These are phyloP conservation scores for Phytopythium helicoides DNA, from an alignment of 352 stramenopile genomes.

Conservation along the genomic window DNA sequence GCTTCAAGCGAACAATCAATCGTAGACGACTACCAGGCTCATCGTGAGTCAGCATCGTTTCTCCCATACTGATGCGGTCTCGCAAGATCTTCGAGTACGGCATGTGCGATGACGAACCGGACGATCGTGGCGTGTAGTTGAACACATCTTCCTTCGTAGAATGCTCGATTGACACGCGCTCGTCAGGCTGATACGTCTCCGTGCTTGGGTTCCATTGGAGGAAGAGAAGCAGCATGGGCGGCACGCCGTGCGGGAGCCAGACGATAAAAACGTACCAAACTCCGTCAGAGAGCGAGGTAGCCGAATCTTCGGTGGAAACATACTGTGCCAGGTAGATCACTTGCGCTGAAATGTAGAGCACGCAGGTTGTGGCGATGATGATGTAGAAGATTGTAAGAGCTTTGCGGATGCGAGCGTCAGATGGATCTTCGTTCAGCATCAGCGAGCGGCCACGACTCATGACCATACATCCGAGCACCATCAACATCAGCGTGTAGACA, in stretches of 20 bases:
- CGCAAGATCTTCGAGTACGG: conserved; percentile 75
- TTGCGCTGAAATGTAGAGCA: conserved; percentile 84
- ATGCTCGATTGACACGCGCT: conserved; percentile 53
- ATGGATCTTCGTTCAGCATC: conserved; percentile 86
- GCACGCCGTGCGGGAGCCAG: conserved; percentile 75
- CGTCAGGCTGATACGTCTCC: conserved; percentile 58
- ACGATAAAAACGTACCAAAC: conserved; percentile 90
- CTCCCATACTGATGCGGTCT: conserved; percentile 70
- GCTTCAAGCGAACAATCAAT: conserved; percentile 79
- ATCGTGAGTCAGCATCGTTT: conserved; percentile 77
- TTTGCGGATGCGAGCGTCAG: conserved; percentile 77
- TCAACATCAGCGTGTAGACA: conserved; percentile 82
- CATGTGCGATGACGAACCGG: conserved; percentile 74
- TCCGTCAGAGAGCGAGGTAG: conserved; percentile 69
- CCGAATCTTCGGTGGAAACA: conserved; percentile 49
- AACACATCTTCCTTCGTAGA: conserved; percentile 84
- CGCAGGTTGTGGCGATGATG: conserved; percentile 85
- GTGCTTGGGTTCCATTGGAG: conserved; percentile 86
- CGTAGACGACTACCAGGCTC: conserved; percentile 80
- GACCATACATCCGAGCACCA: conserved; percentile 85
- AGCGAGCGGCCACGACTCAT: conserved; percentile 81
- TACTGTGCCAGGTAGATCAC: conserved; percentile 89
- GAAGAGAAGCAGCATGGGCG: conserved; percentile 76
- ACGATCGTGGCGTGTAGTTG: conserved; percentile 80
- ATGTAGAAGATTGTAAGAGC: conserved; percentile 87